Base-by-base conservation (phyloP, 768 basidiomycete genomes). In the Suillus sp. region DNA sequence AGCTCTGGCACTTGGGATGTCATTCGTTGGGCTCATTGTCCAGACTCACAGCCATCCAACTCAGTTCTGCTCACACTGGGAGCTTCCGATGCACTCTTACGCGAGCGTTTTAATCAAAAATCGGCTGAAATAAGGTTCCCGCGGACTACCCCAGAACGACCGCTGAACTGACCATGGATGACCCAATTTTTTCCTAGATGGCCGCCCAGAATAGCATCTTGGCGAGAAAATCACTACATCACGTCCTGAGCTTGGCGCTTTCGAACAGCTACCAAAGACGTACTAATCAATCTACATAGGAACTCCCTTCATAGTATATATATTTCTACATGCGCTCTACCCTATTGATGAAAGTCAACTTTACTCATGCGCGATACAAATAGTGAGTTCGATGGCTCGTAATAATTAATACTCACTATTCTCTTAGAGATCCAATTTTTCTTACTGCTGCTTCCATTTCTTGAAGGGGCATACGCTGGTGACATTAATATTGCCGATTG, bases 401-500 rank as follows among this genome's bases (percentile, higher is more conserved):
- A 13, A 40, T 30, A 18, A 40, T 10, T 57, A 20, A 11, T 27
- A 11, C 56, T 57, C 56, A 57, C 25, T 20, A 30, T 30, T 57
- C 37, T 20, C 18, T 27, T 10, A 57, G 56, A n/a, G n/a, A n/a
- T n/a, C n/a, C n/a, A n/a, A n/a, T n/a, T 57, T 5, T 57, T 27
- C 38, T 11, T 40, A 3, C 22, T 56, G 18, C 25, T 57, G 18
- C 25, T 57, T 11, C 18, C 18, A 25, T 40, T 35, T 27, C 18
- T 57, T 11, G 6, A 20, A 40, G 56, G 56, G 11, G 27, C 25
- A 1, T 20, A 57, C 27, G n/a, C n/a, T n/a, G 38, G 37, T 18
- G 10, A 50, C 11, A 51, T 20, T 0, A 57, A 71, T 30, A 51
- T 69, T 55, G 6, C 57, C 2, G 60, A 63, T n/a, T 71, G 71